Evolutionary conservation across 495 filamentous ascomycete species (phyloP).

Genomic region (Parathielavia hyrcaniae): DNA sequence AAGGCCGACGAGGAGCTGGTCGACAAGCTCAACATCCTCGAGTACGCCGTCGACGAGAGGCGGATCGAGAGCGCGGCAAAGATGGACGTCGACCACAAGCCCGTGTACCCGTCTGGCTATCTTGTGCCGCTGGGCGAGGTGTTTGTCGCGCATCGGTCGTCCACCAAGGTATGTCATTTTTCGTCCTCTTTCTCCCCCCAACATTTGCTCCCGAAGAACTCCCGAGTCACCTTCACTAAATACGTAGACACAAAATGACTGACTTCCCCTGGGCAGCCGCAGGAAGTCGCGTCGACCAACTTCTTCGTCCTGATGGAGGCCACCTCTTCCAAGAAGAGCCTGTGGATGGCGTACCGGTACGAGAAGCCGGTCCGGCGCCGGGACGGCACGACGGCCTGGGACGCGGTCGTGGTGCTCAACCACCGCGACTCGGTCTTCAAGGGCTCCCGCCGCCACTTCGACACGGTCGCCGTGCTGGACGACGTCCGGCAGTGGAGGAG

Average conservation of each 20-base stretch:
- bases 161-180: too few relatives aligned
- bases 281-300: conserved; percentile 6
- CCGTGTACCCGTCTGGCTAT: background rate
- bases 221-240: too few relatives aligned
- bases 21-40: background rate
- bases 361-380: background rate
- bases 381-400: background rate
- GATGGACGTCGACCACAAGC: background rate
- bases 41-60: background rate
- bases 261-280: too few relatives aligned
- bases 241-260: too few relatives aligned
- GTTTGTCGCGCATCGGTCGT: background rate
- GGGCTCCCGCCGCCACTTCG: background rate
- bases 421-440: background rate
- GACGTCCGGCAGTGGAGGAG: background rate
- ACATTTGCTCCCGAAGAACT: too few relatives aligned
- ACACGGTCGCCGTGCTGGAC: background rate
- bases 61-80: background rate
- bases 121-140: conserved; percentile 12
- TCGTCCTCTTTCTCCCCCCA: too few relatives aligned
- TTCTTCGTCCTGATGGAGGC: conserved; percentile 9
- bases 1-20: background rate
- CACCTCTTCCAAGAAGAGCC: background rate
- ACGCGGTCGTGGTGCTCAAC: background rate
- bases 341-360: conserved; percentile 15